Evolutionary conservation across 306 rosid genomes (phyloP), one percentile per base, ranked within the genome.

Genomic region (Elaeagnus macrophylla): DNA sequence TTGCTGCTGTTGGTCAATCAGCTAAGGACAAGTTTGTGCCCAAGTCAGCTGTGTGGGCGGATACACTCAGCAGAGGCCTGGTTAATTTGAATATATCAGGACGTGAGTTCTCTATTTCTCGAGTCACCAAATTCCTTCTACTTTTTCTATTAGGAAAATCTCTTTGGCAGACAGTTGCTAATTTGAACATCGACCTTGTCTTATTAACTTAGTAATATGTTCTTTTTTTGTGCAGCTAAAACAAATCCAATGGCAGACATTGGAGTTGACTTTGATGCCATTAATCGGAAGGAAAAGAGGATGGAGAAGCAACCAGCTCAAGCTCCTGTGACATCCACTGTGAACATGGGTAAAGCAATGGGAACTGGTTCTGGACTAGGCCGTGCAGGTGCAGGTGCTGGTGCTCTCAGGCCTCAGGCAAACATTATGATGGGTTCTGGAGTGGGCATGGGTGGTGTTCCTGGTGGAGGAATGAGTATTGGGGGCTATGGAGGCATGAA

Each of bases 291-390:
- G 81, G 99, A 93, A 8, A 93, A 84, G 83, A 87, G 99, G 75
- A 75, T 93, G 95, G 96, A 93, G 77, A 93, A 82, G 79, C 32
- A 25, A 5, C 99, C 86, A 37, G 55, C 87, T 40, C 50, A 77
- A 11, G 49, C 77, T 51, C 67, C 86, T 12, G 82, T 80, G 11
- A 66, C 81, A 60, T 93, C 99, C 46, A 79, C 96, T 18, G 48
- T 87, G 48, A 84, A 42, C 67, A 93, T 93, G 99, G 99, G 99
- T 48, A 93, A 82, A 73, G 99, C 99, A 48, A 93, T 93, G 99
- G 99, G 99, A 66, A 80, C 99, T 10, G 96, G 96, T 61, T 84
- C 99, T 25, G 99, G 99, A 56, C 59, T 84, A 25, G 99, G 99
- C 42, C 94, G 94, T 39, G 83, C 80, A 1, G 94, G 84, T 69